These are phyloP conservation scores for Nemania diffusa DNA, from an alignment of 2,329 filamentous ascomycete genomes.

Conservation along the genomic window DNA sequence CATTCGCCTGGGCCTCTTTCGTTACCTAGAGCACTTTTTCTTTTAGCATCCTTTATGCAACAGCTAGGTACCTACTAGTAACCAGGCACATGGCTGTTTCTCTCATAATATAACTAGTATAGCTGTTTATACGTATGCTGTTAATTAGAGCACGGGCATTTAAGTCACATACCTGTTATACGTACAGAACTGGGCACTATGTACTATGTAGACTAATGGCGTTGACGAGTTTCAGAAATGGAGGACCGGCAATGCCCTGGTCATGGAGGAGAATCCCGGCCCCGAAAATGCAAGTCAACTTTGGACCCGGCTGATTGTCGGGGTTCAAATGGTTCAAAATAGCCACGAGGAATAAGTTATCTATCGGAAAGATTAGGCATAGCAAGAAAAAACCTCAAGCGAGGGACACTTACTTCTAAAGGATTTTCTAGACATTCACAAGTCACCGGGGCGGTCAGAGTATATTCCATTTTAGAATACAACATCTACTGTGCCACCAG, in stretches of 20 bases:
- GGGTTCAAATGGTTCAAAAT: conserved; percentile 21
- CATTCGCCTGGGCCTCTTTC: not conserved
- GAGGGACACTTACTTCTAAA: not conserved
- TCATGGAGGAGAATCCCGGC: conserved; percentile 17
- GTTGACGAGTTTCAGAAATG: conserved; percentile 31
- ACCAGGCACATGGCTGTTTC: not conserved
- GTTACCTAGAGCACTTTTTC: not conserved
- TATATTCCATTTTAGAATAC: not conserved
- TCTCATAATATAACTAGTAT: not conserved
- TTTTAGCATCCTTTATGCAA: not conserved
- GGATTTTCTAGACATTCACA: not conserved
- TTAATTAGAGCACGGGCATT: not conserved
- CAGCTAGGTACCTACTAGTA: not conserved
- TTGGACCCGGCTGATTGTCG: conserved; percentile 30
- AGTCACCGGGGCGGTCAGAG: not conserved
- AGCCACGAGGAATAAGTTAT: conserved; percentile 15
- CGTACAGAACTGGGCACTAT: no score
- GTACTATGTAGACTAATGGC: no score
- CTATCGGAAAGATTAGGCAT: not conserved
- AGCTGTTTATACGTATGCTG: not conserved
- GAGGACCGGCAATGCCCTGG: conserved; percentile 31
- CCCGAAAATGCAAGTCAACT: conserved; percentile 30
- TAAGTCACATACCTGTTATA: not conserved
- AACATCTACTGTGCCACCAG: not conserved
- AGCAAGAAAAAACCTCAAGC: conserved; percentile 1